These are phyloP conservation scores for Moesziomyces sp. DNA, from an alignment of 1,284 basidiomycete genomes.

Conservation along the genomic window DNA sequence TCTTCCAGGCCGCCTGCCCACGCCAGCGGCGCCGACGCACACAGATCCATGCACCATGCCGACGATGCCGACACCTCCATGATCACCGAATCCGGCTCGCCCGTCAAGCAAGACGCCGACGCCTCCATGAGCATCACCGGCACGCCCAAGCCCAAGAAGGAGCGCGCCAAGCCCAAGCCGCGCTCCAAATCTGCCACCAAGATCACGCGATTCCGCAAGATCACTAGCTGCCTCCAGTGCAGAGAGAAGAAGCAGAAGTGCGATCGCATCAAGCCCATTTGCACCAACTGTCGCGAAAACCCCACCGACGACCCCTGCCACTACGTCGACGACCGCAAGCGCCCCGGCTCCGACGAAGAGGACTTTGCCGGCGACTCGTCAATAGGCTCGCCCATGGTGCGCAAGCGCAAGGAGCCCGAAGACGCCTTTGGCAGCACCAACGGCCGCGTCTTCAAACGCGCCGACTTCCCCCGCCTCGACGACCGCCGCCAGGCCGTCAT, in stretches of 20 bases:
- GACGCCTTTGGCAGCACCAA: constrained; percentile 13
- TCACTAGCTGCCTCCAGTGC: constrained; percentile 58
- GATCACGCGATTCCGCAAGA: constrained; percentile 60
- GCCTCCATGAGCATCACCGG: constrained; percentile 21
- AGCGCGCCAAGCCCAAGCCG: constrained; percentile 53
- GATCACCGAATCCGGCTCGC: constrained; percentile 27
- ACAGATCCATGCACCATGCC: constrained; percentile 20
- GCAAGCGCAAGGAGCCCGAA: constrained; percentile 47
- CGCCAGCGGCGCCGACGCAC: constrained; percentile 2
- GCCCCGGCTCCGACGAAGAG: constrained; percentile 44
- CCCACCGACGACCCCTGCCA: constrained; percentile 48
- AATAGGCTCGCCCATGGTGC: constrained; percentile 40
- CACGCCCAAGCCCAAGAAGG: constrained; percentile 45
- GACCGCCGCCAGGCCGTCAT: constrained; percentile 38
- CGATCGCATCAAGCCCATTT: constrained; percentile 58
- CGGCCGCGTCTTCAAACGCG: constrained; percentile 34
- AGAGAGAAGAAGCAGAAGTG: constrained; percentile 63
- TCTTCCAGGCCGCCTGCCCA: constrained; percentile 2
- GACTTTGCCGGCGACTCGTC: constrained; percentile 36
- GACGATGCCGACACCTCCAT: constrained; percentile 44
- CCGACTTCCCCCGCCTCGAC: constrained; percentile 40
- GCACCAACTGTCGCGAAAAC: constrained; percentile 54
- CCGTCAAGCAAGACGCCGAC: constrained; percentile 24
- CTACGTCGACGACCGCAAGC: constrained; percentile 53
- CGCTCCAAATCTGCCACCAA: constrained; percentile 55